These are phyloP conservation scores for Fusarium burgessii DNA, from an alignment of 2,329 filamentous ascomycete species.

Conservation along the genomic window DNA sequence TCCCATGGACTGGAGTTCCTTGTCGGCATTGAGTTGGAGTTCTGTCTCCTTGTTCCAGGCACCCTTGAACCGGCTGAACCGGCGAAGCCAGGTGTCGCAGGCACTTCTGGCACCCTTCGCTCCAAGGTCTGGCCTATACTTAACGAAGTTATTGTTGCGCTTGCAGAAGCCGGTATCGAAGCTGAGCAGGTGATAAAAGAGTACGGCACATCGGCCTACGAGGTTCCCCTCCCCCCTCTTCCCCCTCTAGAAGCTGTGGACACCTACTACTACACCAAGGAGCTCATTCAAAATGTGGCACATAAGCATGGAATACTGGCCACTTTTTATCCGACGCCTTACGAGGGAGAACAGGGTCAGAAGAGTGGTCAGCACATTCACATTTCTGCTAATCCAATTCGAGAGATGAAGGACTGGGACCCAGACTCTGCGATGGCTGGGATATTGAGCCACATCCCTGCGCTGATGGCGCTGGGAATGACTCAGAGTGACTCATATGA, in stretches of 20 bases:
- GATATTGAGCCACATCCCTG: conserved; percentile 2
- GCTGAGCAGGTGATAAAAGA: conserved; percentile 16
- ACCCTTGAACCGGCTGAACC: background rate
- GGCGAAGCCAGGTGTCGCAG: background rate
- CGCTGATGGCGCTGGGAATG: background rate
- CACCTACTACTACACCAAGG: background rate
- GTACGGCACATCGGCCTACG: conserved; percentile 9
- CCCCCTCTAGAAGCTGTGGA: conserved; percentile 6
- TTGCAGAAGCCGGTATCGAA: background rate
- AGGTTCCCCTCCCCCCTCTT: conserved; percentile 4
- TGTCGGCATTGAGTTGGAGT: conserved; percentile 17
- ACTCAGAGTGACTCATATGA: conserved; percentile 14
- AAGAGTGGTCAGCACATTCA: conserved; percentile 20
- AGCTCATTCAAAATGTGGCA: background rate
- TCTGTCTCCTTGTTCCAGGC: conserved; percentile 1
- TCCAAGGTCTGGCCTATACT: conserved; percentile 7
- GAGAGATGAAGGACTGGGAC: background rate
- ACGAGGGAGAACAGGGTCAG: background rate
- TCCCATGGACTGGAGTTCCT: background rate
- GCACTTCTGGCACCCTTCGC: background rate
- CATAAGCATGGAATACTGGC: background rate
- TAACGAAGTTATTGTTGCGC: background rate
- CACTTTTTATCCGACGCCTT: conserved; percentile 16
- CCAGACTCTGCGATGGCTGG: background rate
- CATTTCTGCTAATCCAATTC: background rate